A percentile compares a stretch with the other conserved stretches of the same genome.
These are phyloP conservation scores for Scedosporium minutisporum DNA, from an alignment of 2,329 filamentous ascomycete species.

Conservation along the genomic window DNA sequence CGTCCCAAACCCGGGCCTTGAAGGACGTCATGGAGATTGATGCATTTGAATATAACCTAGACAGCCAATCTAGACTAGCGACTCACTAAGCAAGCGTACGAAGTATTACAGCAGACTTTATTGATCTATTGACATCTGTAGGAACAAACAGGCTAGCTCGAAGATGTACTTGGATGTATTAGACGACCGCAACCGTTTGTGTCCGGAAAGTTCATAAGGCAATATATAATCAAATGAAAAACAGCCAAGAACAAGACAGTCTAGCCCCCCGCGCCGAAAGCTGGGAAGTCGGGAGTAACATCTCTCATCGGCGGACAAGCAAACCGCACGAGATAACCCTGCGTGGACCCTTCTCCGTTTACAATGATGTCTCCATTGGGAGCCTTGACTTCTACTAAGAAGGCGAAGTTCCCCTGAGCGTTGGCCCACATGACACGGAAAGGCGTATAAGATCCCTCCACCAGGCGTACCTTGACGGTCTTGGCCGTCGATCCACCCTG, in stretches of 20 bases:
- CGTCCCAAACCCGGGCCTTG: background rate
- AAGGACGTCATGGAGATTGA: background rate
- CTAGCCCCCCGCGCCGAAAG: background rate
- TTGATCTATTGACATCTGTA: too few species aligned
- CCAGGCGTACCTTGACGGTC: background rate
- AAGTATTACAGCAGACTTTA: too few species aligned
- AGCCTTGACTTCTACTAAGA: background rate
- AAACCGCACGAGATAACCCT: background rate
- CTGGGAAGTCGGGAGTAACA: background rate
- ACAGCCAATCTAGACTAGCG: too few species aligned
- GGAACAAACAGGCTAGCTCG: too few species aligned
- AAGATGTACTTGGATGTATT: too few species aligned
- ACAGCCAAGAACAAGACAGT: background rate
- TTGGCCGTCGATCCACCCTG: background rate
- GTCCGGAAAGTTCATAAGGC: too few species aligned
- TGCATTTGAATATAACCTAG: background rate
- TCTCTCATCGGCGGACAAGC: background rate
- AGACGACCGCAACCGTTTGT: too few species aligned
- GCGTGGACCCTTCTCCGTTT: background rate
- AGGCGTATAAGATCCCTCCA: constrained; percentile 1
- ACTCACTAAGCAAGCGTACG: too few species aligned
- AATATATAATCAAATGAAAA: too few species aligned
- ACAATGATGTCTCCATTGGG: background rate
- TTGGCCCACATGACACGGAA: constrained; percentile 5
- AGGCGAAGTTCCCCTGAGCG: background rate